These are phyloP conservation scores for Choanephora cucurbitarum DNA, from an alignment of 371 early-diverging fungal species.

Conservation along the genomic window DNA sequence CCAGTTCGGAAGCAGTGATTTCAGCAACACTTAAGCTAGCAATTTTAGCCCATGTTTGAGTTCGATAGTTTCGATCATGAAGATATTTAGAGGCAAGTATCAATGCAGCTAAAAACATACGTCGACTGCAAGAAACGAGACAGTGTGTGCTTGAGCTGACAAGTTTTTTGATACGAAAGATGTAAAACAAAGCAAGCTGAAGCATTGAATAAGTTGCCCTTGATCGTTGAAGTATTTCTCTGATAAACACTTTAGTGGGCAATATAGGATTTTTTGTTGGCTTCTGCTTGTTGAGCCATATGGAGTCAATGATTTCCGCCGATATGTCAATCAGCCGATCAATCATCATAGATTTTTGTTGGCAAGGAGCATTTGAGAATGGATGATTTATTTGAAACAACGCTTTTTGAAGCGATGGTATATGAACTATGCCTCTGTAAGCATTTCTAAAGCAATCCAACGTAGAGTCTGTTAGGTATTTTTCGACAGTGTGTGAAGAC, in stretches of 20 bases:
- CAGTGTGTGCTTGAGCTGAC: constrained; percentile 26
- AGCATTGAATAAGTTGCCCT: constrained; percentile 73
- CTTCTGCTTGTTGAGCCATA: constrained; percentile 34
- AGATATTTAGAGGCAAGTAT: constrained; percentile 74
- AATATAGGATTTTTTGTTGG: constrained; percentile 32
- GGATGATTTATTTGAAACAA: constrained; percentile 11
- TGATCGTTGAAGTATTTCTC: constrained; percentile 72
- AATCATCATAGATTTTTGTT: constrained; percentile 33
- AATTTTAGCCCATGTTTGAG: constrained; percentile 74
- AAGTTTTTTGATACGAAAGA: constrained; percentile 47
- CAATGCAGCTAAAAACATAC: constrained; percentile 72
- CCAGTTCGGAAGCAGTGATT: constrained; percentile 72
- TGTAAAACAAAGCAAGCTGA: constrained; percentile 67
- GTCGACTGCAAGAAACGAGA: constrained; percentile 57
- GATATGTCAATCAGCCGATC: constrained; percentile 35
- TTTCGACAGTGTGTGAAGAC: not conserved
- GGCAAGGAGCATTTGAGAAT: constrained; percentile 22
- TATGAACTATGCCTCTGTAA: not conserved
- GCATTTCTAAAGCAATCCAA: constrained; percentile 13
- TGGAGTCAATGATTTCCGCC: constrained; percentile 43
- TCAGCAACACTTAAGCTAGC: constrained; percentile 65
- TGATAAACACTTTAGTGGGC: constrained; percentile 56
- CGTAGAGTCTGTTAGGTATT: constrained; percentile 9
- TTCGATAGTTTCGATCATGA: constrained; percentile 70
- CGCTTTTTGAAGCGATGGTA: constrained; percentile 3